Evolutionary conservation across 768 basidiomycete species (phyloP).

Genomic region (Phanerochaete sordida): DNA sequence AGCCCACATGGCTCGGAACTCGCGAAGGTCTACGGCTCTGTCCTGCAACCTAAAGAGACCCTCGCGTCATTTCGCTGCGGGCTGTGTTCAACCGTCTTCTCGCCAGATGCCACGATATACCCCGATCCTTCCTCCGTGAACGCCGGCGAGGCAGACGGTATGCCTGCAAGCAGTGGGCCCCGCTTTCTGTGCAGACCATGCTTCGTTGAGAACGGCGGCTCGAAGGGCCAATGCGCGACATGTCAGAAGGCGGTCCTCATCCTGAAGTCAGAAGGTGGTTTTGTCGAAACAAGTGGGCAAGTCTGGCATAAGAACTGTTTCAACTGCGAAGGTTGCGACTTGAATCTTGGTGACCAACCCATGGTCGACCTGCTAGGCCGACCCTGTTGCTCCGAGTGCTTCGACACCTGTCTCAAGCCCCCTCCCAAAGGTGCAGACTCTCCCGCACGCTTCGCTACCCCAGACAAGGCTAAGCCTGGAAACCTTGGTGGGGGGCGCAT

Average conservation of each 20-base stretch:
- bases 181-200: slow-evolving; percentile 75
- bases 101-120: slow-evolving; percentile 84
- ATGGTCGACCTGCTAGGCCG: slow-evolving; percentile 82
- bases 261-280: slow-evolving; percentile 74
- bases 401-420: slow-evolving; percentile 68
- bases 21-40: slow-evolving; percentile 82
- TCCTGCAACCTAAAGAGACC: slow-evolving; percentile 75
- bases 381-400: slow-evolving; percentile 78
- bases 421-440: slow-evolving; percentile 28
- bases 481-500: slow-evolving; percentile 46
- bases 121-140: slow-evolving; percentile 53
- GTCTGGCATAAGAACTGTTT: slow-evolving; percentile 87
- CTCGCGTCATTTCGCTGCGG: slow-evolving; percentile 68
- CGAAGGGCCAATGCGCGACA: slow-evolving; percentile 66
- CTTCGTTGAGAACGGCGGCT: slow-evolving; percentile 69
- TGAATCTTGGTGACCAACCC: slow-evolving; percentile 67
- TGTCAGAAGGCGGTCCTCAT: slow-evolving; percentile 72
- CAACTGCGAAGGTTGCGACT: slow-evolving; percentile 67
- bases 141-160: slow-evolving; percentile 17
- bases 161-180: slow-evolving; percentile 13
- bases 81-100: slow-evolving; percentile 59
- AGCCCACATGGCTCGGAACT: slow-evolving; percentile 54
- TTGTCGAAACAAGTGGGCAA: slow-evolving; percentile 63
- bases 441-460: not conserved
- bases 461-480: slow-evolving; percentile 14